Conservation (phyloP, 2,329 filamentous ascomycete genomes). For the Falciphora oryzae region DNA sequence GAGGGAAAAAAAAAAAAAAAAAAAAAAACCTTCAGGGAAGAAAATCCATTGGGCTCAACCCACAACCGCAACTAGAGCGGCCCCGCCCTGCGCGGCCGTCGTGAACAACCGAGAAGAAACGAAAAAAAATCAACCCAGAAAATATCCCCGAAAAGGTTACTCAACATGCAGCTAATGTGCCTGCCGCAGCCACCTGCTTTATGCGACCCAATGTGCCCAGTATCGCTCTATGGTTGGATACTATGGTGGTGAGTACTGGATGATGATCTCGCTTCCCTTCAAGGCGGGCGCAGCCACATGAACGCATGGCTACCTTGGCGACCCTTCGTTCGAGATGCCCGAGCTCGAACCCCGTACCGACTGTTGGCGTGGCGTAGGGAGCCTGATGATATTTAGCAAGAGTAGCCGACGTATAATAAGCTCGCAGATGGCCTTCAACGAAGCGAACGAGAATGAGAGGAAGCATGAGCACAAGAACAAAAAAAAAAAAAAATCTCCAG, state of each 20-base stretch:
- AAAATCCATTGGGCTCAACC: neutral
- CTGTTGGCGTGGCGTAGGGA: neutral
- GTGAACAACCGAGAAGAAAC: neutral
- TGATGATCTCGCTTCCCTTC: too few species aligned
- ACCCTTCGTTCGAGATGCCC: neutral
- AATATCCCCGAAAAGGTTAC: neutral
- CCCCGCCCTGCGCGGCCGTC: neutral
- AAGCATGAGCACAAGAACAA: neutral
- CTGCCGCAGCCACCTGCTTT: neutral
- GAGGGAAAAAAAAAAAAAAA: neutral
- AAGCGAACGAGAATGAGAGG: neutral
- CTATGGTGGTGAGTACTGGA: too few species aligned
- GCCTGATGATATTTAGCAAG: neutral
- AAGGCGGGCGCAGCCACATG: neutral
- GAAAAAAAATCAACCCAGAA: neutral
- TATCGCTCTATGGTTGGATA: too few species aligned
- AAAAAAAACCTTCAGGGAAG: conserved; percentile 3
- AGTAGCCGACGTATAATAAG: neutral
- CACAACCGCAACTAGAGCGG: neutral
- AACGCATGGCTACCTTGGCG: neutral
- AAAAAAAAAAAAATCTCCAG: neutral
- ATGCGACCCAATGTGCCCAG: neutral
- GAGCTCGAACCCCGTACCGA: neutral
- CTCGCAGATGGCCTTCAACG: too few species aligned
- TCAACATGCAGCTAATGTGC: neutral